Conservation (phyloP, 2,329 filamentous ascomycete genomes). For the Sphaerulina vaccinii region DNA sequence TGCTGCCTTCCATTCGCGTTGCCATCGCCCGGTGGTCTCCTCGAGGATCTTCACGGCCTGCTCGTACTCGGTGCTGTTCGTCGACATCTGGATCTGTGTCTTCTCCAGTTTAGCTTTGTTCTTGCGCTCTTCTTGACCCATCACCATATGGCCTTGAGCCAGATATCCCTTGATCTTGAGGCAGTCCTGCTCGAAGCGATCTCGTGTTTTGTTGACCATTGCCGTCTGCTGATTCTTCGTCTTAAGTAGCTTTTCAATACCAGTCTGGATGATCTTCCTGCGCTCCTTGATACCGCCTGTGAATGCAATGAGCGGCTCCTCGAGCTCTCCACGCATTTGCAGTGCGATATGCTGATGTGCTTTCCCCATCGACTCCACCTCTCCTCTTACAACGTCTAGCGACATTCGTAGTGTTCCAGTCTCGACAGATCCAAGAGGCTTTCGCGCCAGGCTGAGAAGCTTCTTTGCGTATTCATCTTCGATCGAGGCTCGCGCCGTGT, state of each 20-base stretch:
- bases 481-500: slow-evolving; percentile 83
- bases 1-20: slow-evolving; percentile 95
- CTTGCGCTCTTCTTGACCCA: slow-evolving; percentile 98
- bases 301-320: slow-evolving; percentile 89
- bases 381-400: slow-evolving; percentile 80
- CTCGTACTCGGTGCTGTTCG: slow-evolving; percentile 91
- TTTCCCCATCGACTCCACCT: slow-evolving; percentile 91
- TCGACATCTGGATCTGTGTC: slow-evolving; percentile 91
- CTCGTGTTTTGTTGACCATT: slow-evolving; percentile 88
- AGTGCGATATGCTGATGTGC: slow-evolving; percentile 84
- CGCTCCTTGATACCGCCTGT: slow-evolving; percentile 94
- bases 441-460: slow-evolving; percentile 78
- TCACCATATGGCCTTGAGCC: slow-evolving; percentile 98
- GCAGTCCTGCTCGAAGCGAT: slow-evolving; percentile 96
- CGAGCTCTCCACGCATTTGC: slow-evolving; percentile 94
- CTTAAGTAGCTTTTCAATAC: slow-evolving; percentile 92
- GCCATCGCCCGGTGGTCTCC: slow-evolving; percentile 94
- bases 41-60: slow-evolving; percentile 87
- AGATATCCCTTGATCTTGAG: slow-evolving; percentile 98
- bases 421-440: slow-evolving; percentile 85
- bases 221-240: slow-evolving; percentile 88
- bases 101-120: slow-evolving; percentile 99
- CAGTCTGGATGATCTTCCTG: slow-evolving; percentile 90
- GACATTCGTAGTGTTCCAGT: slow-evolving; percentile 78
- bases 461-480: slow-evolving; percentile 97